Conservation (phyloP, 2,329 filamentous ascomycete species). For the Trichoderma polysporum region DNA sequence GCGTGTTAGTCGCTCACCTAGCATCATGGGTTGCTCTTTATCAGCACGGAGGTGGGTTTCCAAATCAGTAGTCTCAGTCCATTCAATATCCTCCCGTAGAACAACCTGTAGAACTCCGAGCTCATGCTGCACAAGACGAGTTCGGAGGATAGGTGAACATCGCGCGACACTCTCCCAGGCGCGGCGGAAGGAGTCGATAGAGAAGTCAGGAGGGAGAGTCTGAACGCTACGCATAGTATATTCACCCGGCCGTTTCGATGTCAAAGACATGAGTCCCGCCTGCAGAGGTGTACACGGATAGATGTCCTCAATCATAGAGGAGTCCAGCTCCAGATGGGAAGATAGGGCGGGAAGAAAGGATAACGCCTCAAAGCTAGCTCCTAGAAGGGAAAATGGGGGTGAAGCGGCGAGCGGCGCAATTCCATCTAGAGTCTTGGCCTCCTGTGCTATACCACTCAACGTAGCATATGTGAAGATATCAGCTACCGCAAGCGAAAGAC, state of each 20-base stretch:
- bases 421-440: not conserved
- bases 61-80: conserved; percentile 6
- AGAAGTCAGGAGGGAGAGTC: conserved; percentile 19
- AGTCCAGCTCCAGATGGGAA: not conserved
- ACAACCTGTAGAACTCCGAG: conserved; percentile 46
- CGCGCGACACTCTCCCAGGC: conserved; percentile 23
- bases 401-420: too few relatives aligned
- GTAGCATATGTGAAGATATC: conserved; percentile 18
- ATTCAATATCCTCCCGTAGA: conserved; percentile 33
- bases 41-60: not conserved
- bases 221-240: conserved; percentile 25
- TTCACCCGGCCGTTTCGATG: conserved; percentile 25
- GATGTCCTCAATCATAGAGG: conserved; percentile 31
- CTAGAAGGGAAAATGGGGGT: conserved; percentile 18
- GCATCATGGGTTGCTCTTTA: not conserved
- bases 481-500: conserved; percentile 11
- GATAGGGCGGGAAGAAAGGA: not conserved
- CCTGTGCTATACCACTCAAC: conserved; percentile 10
- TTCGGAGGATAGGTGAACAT: conserved; percentile 39
- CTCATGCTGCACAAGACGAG: conserved; percentile 46
- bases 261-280: conserved; percentile 37
- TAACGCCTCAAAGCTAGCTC: not conserved
- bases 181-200: conserved; percentile 5
- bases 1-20: conserved; percentile 5
- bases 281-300: conserved; percentile 41